phyloP scores from a whole-genome alignment of 306 rosid species.

The Quercus mongolica region DNA sequence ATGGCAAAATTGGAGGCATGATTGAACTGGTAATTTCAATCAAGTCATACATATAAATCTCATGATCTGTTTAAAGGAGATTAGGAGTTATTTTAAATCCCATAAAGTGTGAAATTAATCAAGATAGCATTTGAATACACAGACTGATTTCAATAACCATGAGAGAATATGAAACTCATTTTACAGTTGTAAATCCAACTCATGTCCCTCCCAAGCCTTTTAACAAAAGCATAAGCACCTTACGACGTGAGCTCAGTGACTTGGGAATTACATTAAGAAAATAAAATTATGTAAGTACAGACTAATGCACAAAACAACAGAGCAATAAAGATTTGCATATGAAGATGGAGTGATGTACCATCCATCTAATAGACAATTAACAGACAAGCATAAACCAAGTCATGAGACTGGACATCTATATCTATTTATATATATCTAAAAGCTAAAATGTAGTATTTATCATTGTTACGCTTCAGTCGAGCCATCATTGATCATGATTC shows the following conservation, averaged over 20 bases:
- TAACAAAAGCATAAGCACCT: neutral
- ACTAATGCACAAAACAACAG: conserved; percentile 10
- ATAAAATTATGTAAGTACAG: neutral
- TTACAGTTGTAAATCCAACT: neutral
- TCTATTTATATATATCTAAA: too few species aligned
- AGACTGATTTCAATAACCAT: too few species aligned
- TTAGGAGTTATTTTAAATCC: too few species aligned
- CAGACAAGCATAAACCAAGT: conserved; percentile 21
- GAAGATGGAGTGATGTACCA: conserved; percentile 8
- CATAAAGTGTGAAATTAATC: too few species aligned
- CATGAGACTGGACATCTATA: conserved; percentile 2
- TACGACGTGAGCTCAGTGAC: neutral
- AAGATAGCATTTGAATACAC: too few species aligned
- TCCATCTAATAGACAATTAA: conserved; percentile 22
- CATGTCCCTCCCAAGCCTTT: neutral
- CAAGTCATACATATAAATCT: too few species aligned
- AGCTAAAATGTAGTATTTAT: too few species aligned
- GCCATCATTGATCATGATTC: too few species aligned
- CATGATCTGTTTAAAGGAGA: too few species aligned
- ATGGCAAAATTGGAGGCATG: too few species aligned
- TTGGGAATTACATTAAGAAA: neutral
- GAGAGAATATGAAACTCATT: neutral
- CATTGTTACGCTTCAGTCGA: too few species aligned
- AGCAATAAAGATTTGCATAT: conserved; percentile 6
- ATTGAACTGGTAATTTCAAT: too few species aligned